Evolutionary conservation across 371 early-diverging fungal genomes (phyloP), one percentile per base, ranked within the genome.

Genomic region (Mortierella sp.): DNA sequence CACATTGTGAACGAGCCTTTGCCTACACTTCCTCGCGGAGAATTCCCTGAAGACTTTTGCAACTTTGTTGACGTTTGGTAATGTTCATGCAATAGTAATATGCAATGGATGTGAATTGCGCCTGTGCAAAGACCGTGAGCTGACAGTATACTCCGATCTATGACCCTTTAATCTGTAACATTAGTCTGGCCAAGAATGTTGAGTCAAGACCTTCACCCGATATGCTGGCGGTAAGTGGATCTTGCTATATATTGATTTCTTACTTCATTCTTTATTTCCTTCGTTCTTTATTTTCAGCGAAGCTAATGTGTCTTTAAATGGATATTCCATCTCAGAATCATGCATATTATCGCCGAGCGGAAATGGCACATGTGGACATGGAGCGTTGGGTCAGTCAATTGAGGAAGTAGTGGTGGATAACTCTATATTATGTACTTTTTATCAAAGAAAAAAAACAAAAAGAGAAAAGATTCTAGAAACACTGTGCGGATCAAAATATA

Each of bases 1-100:
- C 96, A 93, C 79, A 97, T 98, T 70, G 95, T 95, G 10, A 90
- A 96, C 76, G 97, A 96, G 82, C 95, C 95, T 8, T 87, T 93
- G 23, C 98, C 98, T n/a, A 86, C 83, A 37, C 89, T 97, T 66
- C 93, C 97, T 12, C 83, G 86, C 40, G 81, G 83, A 23, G 70
- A 86, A 61, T 97, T 92, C 85, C 90, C 96, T 22, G 60, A 75
- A 15, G 93, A 93, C 66, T 91, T 96, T 72, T 89, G 91, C 53
- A 89, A 88, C 63, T 96, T 97, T 84, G 89, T 96, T 45, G 86
- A 87, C 45, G 79, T 85, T 72, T 96, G 96, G 94, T 93, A 87
- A 74, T 73, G 32, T 22, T 7, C 22, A 57, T 57, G 17, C 19
- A 4, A 34, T 7, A n/a, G n/a, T n/a, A n/a, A n/a, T n/a, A n/a